Evolutionary conservation across 192 early-diverging fungal species (phyloP).

Genomic region (Phycomyces nitens): DNA sequence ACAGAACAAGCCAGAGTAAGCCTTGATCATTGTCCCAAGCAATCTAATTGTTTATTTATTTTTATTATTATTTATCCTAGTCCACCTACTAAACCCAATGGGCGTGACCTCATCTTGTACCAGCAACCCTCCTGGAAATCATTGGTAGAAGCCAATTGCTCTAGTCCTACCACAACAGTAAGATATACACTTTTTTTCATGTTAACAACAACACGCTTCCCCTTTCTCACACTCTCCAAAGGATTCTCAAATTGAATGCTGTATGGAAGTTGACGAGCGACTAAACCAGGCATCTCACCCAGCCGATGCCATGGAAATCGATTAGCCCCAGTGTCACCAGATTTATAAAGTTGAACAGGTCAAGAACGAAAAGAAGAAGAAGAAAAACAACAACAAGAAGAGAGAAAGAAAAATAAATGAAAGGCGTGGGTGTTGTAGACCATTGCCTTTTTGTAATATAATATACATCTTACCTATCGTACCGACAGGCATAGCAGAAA

Average conservation of each 20-base stretch:
- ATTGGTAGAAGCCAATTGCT: neutral
- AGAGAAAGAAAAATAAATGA: no score
- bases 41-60: slow-evolving; percentile 4
- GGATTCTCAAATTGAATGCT: neutral
- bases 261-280: neutral
- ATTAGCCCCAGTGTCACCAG: neutral
- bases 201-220: neutral
- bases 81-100: neutral
- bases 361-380: neutral
- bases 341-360: neutral
- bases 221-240: slow-evolving; percentile 6
- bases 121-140: neutral
- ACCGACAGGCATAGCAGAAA: neutral
- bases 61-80: slow-evolving; percentile 2
- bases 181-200: neutral
- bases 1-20: neutral
- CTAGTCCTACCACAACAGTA: neutral
- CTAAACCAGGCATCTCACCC: neutral
- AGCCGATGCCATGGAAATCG: slow-evolving; percentile 11
- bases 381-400: no score
- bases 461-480: slow-evolving; percentile 3
- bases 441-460: neutral
- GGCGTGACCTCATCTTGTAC: neutral
- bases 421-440: neutral
- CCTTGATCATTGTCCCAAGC: neutral